Conservation (phyloP, 208 protist species). For the Wallacemonas sp. region DNA sequence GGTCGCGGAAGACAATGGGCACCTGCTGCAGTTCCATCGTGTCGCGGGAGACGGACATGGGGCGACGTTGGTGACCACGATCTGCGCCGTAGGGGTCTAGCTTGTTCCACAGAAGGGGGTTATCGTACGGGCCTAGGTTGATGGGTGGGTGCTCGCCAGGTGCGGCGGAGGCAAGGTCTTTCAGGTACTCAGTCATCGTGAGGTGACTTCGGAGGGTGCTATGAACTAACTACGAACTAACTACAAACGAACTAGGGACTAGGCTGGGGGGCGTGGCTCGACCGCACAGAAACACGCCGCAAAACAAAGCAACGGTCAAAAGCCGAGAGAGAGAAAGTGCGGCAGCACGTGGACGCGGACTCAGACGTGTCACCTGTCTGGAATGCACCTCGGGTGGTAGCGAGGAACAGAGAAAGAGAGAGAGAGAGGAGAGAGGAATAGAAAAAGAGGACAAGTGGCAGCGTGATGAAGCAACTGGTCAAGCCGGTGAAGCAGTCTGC, state of each 20-base stretch:
- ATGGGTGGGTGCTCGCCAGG: slow-evolving; percentile 72
- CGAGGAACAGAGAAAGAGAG: neutral
- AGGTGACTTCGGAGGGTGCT: too few relatives aligned
- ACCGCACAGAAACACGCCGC: too few relatives aligned
- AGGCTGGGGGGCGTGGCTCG: too few relatives aligned
- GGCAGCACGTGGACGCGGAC: too few relatives aligned
- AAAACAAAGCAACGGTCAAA: too few relatives aligned
- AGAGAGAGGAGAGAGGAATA: neutral
- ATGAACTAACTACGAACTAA: neutral
- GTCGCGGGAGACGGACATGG: slow-evolving; percentile 85
- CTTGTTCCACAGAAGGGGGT: slow-evolving; percentile 90
- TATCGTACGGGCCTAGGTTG: slow-evolving; percentile 90
- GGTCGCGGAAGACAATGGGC: slow-evolving; percentile 84
- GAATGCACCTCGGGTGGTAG: too few relatives aligned
- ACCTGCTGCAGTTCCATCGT: slow-evolving; percentile 90
- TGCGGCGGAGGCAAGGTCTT: slow-evolving; percentile 53
- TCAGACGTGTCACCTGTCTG: too few relatives aligned
- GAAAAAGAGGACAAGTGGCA: neutral
- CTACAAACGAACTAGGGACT: neutral
- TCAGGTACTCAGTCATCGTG: slow-evolving; percentile 91
- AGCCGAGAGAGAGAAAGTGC: too few relatives aligned
- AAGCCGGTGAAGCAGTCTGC: too few relatives aligned
- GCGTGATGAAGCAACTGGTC: too few relatives aligned
- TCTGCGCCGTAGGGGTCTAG: slow-evolving; percentile 91
- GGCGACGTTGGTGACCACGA: slow-evolving; percentile 85